Conservation (phyloP, 805 yeast species). For the Babjeviella inositovora region DNA sequence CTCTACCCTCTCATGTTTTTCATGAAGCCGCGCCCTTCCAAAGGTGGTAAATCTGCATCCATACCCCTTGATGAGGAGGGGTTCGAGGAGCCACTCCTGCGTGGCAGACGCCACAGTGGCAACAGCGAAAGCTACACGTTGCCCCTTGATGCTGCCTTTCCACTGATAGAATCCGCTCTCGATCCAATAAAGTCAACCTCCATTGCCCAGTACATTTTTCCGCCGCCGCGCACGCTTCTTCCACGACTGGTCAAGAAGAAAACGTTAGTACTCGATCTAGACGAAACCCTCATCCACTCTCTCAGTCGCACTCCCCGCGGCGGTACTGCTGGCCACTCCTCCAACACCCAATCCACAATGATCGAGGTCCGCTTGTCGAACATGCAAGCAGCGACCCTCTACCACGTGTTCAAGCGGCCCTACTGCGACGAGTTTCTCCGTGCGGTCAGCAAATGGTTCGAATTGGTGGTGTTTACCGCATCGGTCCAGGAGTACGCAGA, state of each 20-base stretch:
- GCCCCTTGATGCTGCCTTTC: too few relatives aligned
- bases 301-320: too few relatives aligned
- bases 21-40: too few relatives aligned
- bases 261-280: slow-evolving; percentile 75
- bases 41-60: too few relatives aligned
- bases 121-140: too few relatives aligned
- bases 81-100: too few relatives aligned
- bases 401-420: slow-evolving; percentile 86
- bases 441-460: slow-evolving; percentile 75
- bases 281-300: slow-evolving; percentile 90
- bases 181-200: slow-evolving; percentile 23
- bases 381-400: slow-evolving; percentile 60
- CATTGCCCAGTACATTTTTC: slow-evolving; percentile 22
- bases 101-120: too few relatives aligned
- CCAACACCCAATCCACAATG: slow-evolving; percentile 36
- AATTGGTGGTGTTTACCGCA: slow-evolving; percentile 86
- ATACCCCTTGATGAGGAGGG: too few relatives aligned
- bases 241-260: slow-evolving; percentile 31
- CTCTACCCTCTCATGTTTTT: too few relatives aligned
- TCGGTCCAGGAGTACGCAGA: slow-evolving; percentile 92
- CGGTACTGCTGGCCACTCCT: slow-evolving; percentile 28
- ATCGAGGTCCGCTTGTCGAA: slow-evolving; percentile 62
- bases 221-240: slow-evolving; percentile 25
- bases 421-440: slow-evolving; percentile 73
- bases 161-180: too few relatives aligned